Percentiles rank a stretch among this genome's conserved stretches.
phyloP scores from a whole-genome alignment of 2,329 filamentous ascomycete species.

The Drechslera avenae region DNA sequence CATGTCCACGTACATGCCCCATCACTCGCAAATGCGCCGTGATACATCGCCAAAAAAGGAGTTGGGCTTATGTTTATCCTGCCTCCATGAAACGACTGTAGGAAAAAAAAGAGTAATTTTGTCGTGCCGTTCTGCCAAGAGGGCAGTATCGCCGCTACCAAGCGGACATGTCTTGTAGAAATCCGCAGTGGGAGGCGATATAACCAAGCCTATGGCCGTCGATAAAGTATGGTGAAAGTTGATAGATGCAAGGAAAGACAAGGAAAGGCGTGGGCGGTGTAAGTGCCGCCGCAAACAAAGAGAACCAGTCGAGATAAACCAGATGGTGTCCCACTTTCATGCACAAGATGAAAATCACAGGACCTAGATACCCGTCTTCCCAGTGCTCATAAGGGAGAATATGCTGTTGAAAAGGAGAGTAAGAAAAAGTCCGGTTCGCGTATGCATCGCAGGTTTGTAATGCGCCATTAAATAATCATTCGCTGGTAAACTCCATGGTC shows the following conservation, averaged over 20 bases:
- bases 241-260: constrained; percentile 18
- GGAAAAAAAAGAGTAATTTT: constrained; percentile 12
- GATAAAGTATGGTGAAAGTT: constrained; percentile 10
- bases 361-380: constrained; percentile 37
- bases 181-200: constrained; percentile 7
- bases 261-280: constrained; percentile 21
- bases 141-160: constrained; percentile 5
- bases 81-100: constrained; percentile 16
- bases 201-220: constrained; percentile 14
- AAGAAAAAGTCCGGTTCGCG: constrained; percentile 37
- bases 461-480: constrained; percentile 49
- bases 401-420: constrained; percentile 36
- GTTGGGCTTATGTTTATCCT: constrained; percentile 6
- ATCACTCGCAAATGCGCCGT: neutral
- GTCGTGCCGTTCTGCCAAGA: constrained; percentile 11
- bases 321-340: constrained; percentile 22
- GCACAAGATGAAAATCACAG: constrained; percentile 20
- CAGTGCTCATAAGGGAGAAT: constrained; percentile 29
- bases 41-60: constrained; percentile 1
- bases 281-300: constrained; percentile 19
- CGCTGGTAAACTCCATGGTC: constrained; percentile 45
- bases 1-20: constrained; percentile 11
- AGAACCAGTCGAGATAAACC: constrained; percentile 39
- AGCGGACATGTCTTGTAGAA: constrained; percentile 7
- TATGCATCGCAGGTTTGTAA: constrained; percentile 37